Evolutionary conservation across 345 rosid species (phyloP), one percentile per base, ranked within the genome.

Genomic region (Hibiscus syriacus): DNA sequence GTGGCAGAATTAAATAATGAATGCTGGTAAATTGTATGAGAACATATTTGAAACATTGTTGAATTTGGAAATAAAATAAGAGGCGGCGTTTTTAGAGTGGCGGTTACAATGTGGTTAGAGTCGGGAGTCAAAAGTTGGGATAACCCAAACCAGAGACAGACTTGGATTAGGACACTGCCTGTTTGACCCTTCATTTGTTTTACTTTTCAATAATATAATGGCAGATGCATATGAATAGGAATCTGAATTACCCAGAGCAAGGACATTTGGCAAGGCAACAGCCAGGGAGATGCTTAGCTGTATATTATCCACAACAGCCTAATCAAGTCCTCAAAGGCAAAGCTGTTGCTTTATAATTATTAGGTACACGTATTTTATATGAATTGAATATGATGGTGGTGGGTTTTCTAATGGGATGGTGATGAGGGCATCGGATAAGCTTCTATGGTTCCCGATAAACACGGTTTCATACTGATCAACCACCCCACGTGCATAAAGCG

Each of bases 401-500:
- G 70, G 58, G 20, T 27, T 52, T 43, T 63, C 17, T 20, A 17
- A 19, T 6, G 56, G 56, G 22, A 52, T 9, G 12, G 11, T 61
- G 49, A 36, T 6, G 32, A 5, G 36, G 7, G 20, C 19, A 34
- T 34, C 9, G 38, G 66, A 61, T 39, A 39, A 61, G 66, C 52
- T 63, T 27, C 3, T 22, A 32, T 66, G 70, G 36, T 52, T 36
- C 62, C 70, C 70, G 54, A 36, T 67, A 53, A 54, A 53, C 38
- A 36, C 7, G 9, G 32, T 25, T 53, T 54, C 49, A 52, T 27
- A 53, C 49, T 38, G 54, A 38, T 67, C 62, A 36, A 67, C 62
- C 70, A 54, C 45, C 52, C 62, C 70, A 54, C 60, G 61, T 67
- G 70, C 61, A 52, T 14, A 52, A 67, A 6, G 49, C 50, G 9